phyloP scores from a whole-genome alignment of 176 grass and related monocot species.

The Bolboschoenus planiculmis region DNA sequence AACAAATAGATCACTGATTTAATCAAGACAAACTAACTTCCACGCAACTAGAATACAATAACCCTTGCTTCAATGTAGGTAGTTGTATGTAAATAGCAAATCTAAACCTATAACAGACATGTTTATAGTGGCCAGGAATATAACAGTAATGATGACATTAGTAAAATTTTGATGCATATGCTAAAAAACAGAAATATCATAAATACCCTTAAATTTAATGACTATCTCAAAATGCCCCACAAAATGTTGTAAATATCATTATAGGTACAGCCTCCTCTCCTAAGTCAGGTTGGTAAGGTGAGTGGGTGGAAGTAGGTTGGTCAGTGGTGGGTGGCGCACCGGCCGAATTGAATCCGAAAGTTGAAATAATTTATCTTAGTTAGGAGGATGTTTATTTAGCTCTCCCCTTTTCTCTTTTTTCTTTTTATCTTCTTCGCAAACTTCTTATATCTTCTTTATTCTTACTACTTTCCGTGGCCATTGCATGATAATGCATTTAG shows the following conservation, averaged over 20 bases:
- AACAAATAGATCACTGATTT: background rate
- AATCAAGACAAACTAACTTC: background rate
- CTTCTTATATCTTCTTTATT: too few relatives aligned
- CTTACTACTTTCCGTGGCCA: too few relatives aligned
- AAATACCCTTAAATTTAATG: background rate
- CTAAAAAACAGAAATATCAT: background rate
- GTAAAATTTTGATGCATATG: background rate
- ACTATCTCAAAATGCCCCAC: background rate
- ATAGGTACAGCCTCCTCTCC: background rate
- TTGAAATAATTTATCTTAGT: too few relatives aligned
- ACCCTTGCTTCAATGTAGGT: background rate
- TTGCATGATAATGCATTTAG: background rate
- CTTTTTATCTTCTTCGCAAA: too few relatives aligned
- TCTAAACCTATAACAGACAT: background rate
- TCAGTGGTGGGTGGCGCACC: too few relatives aligned
- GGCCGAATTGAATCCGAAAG: too few relatives aligned
- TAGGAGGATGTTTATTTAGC: too few relatives aligned
- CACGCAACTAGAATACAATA: background rate
- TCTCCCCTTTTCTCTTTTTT: too few relatives aligned
- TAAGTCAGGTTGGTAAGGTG: too few relatives aligned
- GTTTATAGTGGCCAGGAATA: background rate
- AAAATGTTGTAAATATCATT: background rate
- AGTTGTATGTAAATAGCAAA: background rate
- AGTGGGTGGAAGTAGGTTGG: too few relatives aligned
- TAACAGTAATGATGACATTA: background rate